These are phyloP conservation scores for Vitis rotundifolia DNA, from an alignment of 164 flowering plant species.

Conservation along the genomic window DNA sequence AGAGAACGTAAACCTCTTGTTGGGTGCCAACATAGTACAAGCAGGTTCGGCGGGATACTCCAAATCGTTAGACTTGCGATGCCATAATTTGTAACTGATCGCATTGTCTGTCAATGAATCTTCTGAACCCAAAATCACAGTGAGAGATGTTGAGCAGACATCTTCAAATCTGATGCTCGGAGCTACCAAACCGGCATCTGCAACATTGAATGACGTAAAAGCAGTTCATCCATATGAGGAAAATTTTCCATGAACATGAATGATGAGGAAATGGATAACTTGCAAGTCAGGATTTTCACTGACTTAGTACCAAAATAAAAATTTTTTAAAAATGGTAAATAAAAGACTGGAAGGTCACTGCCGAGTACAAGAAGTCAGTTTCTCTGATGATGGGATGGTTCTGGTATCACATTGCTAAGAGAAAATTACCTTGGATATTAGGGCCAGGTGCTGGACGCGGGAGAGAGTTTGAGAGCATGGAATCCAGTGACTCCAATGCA, in stretches of 20 bases:
- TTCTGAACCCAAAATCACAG: constrained; percentile 46
- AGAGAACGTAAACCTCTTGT: constrained; percentile 44
- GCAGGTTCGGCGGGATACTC: constrained; percentile 68
- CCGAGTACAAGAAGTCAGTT: too few species aligned
- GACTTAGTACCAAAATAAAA: background rate
- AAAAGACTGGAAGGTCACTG: too few species aligned
- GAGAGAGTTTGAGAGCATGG: constrained; percentile 29
- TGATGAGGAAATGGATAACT: background rate
- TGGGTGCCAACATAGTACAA: constrained; percentile 48
- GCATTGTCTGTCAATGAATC: constrained; percentile 26
- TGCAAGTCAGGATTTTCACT: background rate
- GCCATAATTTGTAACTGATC: constrained; percentile 66
- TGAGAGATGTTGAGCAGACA: constrained; percentile 56
- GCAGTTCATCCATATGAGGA: too few species aligned
- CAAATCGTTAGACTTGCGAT: constrained; percentile 46
- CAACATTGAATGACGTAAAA: constrained; percentile 1
- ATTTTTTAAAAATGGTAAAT: too few species aligned
- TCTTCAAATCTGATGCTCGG: constrained; percentile 55
- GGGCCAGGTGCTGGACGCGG: constrained; percentile 18
- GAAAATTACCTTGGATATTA: constrained; percentile 31
- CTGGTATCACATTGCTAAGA: background rate
- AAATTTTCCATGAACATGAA: background rate
- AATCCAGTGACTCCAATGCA: constrained; percentile 66
- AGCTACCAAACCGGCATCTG: constrained; percentile 35
- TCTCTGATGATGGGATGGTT: background rate